phyloP scores from a whole-genome alignment of 2,329 filamentous ascomycete genomes.

The Calonectria naviculata region DNA sequence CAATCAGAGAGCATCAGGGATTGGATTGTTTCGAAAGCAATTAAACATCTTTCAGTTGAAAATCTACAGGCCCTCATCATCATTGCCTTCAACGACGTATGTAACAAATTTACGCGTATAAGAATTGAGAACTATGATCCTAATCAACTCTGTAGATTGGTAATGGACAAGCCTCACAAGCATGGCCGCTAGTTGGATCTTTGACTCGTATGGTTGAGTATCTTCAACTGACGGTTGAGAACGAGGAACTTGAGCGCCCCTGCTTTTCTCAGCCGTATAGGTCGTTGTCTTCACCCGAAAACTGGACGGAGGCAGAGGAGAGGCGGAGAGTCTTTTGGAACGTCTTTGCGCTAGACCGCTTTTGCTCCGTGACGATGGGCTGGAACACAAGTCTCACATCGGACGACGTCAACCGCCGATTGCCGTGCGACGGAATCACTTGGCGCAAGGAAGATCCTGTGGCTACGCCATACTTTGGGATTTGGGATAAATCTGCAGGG shows the following conservation, averaged over 20 bases:
- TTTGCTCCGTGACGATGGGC: slow-evolving; percentile 45
- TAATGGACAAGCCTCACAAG: slow-evolving; percentile 21
- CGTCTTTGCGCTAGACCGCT: slow-evolving; percentile 49
- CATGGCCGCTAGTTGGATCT: slow-evolving; percentile 32
- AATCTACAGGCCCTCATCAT: slow-evolving; percentile 50
- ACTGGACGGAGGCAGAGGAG: slow-evolving; percentile 45
- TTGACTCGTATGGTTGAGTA: slow-evolving; percentile 42
- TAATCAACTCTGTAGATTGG: slow-evolving; percentile 38
- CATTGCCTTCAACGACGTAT: slow-evolving; percentile 48
- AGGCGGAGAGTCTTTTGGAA: slow-evolving; percentile 51
- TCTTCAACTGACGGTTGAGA: slow-evolving; percentile 40
- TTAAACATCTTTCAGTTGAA: slow-evolving; percentile 47
- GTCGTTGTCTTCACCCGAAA: slow-evolving; percentile 40
- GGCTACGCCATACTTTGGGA: slow-evolving; percentile 52
- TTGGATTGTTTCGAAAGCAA: slow-evolving; percentile 35
- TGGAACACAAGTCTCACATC: slow-evolving; percentile 51
- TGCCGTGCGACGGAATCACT: slow-evolving; percentile 50
- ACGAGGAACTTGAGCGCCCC: slow-evolving; percentile 41
- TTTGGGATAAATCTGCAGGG: slow-evolving; percentile 50
- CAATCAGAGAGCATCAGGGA: slow-evolving; percentile 13
- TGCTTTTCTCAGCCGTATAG: slow-evolving; percentile 39
- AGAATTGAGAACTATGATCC: slow-evolving; percentile 33
- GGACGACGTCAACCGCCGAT: slow-evolving; percentile 48
- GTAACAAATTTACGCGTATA: slow-evolving; percentile 16
- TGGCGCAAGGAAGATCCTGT: slow-evolving; percentile 51